Evolutionary conservation across 371 early-diverging fungal genomes (phyloP).

Genomic region (Mucor irregularis): DNA sequence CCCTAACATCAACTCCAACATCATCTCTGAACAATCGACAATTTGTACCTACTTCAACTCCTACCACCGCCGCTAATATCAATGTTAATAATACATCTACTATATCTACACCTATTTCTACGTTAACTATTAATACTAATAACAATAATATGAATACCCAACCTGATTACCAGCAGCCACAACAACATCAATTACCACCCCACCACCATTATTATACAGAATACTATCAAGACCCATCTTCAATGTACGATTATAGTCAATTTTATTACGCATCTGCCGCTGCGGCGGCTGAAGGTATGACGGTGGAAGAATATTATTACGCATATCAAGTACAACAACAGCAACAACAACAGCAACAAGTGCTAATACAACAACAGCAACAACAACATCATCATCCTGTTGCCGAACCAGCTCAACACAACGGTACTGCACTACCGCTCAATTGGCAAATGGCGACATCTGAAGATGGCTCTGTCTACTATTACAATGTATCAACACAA

Average conservation of each 20-base stretch:
- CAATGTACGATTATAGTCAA: conserved; percentile 8
- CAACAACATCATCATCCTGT: too few relatives aligned
- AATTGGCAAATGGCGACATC: conserved; percentile 42
- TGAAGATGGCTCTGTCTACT: conserved; percentile 38
- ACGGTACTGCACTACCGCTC: conserved; percentile 8
- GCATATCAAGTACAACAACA: background rate
- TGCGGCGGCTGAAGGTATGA: conserved; percentile 1
- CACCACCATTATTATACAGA: conserved; percentile 5
- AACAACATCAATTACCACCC: conserved; percentile 1
- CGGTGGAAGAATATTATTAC: conserved; percentile 4
- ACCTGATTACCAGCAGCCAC: background rate
- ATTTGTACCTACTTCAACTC: too few relatives aligned
- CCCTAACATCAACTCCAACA: too few relatives aligned
- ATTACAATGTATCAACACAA: conserved; percentile 39
- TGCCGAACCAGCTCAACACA: background rate
- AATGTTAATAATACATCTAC: background rate
- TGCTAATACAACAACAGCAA: background rate
- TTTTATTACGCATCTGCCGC: conserved; percentile 8
- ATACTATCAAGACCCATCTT: conserved; percentile 7
- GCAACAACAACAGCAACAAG: background rate
- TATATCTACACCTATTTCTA: background rate
- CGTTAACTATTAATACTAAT: conserved; percentile 1
- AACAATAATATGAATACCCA: conserved; percentile 2
- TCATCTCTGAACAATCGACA: too few relatives aligned
- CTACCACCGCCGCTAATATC: background rate